Base-by-base conservation (phyloP, 169 alveolate species). In the Eimeria praecox region DNA sequence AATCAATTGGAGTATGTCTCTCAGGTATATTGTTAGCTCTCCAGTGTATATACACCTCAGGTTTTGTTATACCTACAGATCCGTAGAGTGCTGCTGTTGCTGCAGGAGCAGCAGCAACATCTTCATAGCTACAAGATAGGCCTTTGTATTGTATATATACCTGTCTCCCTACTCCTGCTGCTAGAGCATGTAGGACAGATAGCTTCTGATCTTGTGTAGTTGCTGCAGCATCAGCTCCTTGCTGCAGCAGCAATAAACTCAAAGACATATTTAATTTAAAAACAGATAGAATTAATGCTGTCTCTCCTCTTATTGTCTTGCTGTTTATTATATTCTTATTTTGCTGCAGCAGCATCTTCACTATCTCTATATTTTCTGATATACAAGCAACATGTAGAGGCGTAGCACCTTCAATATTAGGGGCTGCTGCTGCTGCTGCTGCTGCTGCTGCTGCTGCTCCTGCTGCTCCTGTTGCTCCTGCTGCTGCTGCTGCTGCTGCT, bases 371-470 rank as follows among this genome's bases (percentile, higher is more conserved):
- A 64, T 98, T 98, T 14, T 99, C 99, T 46, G 94, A 97, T 20
- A 97, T 44, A 16, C 98, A 95, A 20, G 99, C 99, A 89, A 98
- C 78, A 85, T 98, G 99, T 40, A 98, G 93, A 40, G 99, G 98
- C n/a, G 98, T 97, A 30, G 98, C 98, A 10, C 98, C 98, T 91
- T 98, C 99, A 33, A 54, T 96, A 93, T 98, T 98, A n/a, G n/a
- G n/a, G n/a, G n/a, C n/a, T n/a, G n/a, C n/a, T n/a, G n/a, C n/a
- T n/a, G n/a, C n/a, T n/a, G n/a, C n/a, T n/a, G n/a, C n/a, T n/a
- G n/a, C n/a, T n/a, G n/a, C n/a, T n/a, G n/a, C n/a, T n/a, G n/a
- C n/a, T n/a, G n/a, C n/a, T n/a, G n/a, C n/a, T n/a, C n/a, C n/a
- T n/a, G n/a, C n/a, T n/a, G n/a, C n/a, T n/a, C n/a, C n/a, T n/a